Percentiles rank a stretch among this genome's conserved stretches.
phyloP scores from a whole-genome alignment of 805 yeast genomes.

The Kregervanrija delftensis region DNA sequence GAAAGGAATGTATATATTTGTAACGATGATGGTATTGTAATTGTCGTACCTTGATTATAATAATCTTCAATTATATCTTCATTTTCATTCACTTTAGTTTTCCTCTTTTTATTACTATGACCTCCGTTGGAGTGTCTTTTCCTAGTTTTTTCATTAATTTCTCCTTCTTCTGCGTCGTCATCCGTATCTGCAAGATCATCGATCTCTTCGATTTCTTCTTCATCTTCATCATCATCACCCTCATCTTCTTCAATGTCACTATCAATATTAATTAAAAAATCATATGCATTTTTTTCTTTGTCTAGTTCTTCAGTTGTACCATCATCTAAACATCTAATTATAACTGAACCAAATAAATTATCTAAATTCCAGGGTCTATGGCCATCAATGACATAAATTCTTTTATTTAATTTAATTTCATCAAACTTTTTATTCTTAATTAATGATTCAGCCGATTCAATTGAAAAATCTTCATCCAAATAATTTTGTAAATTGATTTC shows the following conservation, averaged over 20 bases:
- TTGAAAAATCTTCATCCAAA: conserved; percentile 26
- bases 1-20: conserved; percentile 77
- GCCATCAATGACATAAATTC: conserved; percentile 80
- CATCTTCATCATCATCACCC: conserved; percentile 29
- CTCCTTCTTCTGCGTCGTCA: conserved; percentile 21
- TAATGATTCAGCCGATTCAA: not conserved
- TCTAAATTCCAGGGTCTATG: conserved; percentile 96
- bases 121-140: conserved; percentile 9
- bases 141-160: conserved; percentile 15
- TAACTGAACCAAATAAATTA: conserved; percentile 77
- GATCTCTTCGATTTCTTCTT: conserved; percentile 27
- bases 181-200: conserved; percentile 25
- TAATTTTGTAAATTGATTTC: conserved; percentile 54
- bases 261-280: conserved; percentile 35
- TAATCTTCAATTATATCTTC: conserved; percentile 64
- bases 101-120: conserved; percentile 32
- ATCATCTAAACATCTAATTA: conserved; percentile 80
- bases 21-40: conserved; percentile 67
- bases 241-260: conserved; percentile 31
- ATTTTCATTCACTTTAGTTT: conserved; percentile 33
- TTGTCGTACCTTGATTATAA: conserved; percentile 77
- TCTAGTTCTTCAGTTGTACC: conserved; percentile 61
- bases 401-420: conserved; percentile 37
- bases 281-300: conserved; percentile 58
- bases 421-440: conserved; percentile 1